Percentiles rank a stretch among this genome's conserved stretches.
Conservation (phyloP, 2,329 filamentous ascomycete genomes). For the Gyromitra esculenta region DNA sequence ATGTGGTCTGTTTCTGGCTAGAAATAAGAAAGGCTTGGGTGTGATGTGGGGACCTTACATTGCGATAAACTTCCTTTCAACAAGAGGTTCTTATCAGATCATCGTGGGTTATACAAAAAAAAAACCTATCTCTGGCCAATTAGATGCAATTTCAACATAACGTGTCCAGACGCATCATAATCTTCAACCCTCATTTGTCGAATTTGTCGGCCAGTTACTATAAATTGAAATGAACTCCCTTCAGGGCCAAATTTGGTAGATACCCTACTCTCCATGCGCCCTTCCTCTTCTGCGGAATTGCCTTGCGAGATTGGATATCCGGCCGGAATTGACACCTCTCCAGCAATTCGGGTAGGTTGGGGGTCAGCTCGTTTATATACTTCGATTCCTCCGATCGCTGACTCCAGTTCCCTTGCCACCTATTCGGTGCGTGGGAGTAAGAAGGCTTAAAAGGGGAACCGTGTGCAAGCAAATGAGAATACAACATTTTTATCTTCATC, state of each 20-base stretch:
- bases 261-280: neutral
- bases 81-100: conserved; percentile 21
- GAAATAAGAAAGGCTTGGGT: conserved; percentile 25
- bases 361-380: conserved; percentile 27
- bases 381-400: conserved; percentile 35
- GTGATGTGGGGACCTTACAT: conserved; percentile 22
- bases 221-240: conserved; percentile 3
- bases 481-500: conserved; percentile 23
- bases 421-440: conserved; percentile 19
- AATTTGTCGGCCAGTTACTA: conserved; percentile 31
- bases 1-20: conserved; percentile 43
- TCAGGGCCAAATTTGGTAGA: conserved; percentile 1
- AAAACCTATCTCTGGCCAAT: conserved; percentile 39
- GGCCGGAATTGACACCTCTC: conserved; percentile 18
- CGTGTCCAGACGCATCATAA: conserved; percentile 6
- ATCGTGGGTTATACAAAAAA: conserved; percentile 2
- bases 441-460: conserved; percentile 12
- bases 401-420: neutral
- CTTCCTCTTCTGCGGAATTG: conserved; percentile 20
- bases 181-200: conserved; percentile 24
- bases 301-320: conserved; percentile 22
- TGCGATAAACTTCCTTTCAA: conserved; percentile 10
- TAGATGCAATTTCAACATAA: conserved; percentile 2
- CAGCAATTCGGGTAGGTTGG: conserved; percentile 31
- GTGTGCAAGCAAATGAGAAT: conserved; percentile 20